Evolutionary conservation across 768 basidiomycete species (phyloP).

Genomic region (Amanita brunnescens): DNA sequence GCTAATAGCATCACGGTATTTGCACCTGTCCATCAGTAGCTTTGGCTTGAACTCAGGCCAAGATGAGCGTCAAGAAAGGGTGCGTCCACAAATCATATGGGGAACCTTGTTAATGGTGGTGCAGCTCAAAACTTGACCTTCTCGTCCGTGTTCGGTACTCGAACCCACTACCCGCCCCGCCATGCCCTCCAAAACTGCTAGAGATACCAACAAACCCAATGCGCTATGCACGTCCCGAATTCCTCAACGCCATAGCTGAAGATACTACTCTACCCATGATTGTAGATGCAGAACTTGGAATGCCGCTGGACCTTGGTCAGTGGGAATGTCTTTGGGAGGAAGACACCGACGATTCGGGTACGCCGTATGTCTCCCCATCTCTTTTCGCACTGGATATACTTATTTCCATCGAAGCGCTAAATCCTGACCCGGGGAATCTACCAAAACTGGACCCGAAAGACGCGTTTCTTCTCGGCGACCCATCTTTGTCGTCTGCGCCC

Average conservation of each 20-base stretch:
- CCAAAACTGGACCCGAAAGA: constrained; percentile 68
- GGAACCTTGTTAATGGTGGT: not conserved
- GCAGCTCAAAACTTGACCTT: constrained; percentile 70
- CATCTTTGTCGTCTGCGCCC: constrained; percentile 36
- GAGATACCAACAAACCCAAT: constrained; percentile 85
- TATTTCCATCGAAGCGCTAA: constrained; percentile 30
- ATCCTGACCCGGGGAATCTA: constrained; percentile 53
- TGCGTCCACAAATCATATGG: not conserved
- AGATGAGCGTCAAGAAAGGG: constrained; percentile 53
- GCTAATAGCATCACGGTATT: not conserved
- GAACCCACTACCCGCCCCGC: constrained; percentile 91
- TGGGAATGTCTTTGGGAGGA: constrained; percentile 84
- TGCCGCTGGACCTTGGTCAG: constrained; percentile 85
- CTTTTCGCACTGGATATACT: not conserved
- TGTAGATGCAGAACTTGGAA: constrained; percentile 92
- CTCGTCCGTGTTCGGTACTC: constrained; percentile 89
- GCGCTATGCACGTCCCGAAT: constrained; percentile 83
- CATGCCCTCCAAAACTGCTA: constrained; percentile 94
- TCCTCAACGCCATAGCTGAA: constrained; percentile 70
- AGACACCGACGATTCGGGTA: constrained; percentile 60
- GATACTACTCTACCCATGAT: constrained; percentile 90
- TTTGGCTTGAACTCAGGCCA: not conserved
- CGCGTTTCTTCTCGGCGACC: constrained; percentile 66
- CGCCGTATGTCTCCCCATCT: constrained; percentile 9
- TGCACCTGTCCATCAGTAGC: not conserved